These are phyloP conservation scores for Pichia eremophila DNA, from an alignment of 805 yeast genomes.

Conservation along the genomic window DNA sequence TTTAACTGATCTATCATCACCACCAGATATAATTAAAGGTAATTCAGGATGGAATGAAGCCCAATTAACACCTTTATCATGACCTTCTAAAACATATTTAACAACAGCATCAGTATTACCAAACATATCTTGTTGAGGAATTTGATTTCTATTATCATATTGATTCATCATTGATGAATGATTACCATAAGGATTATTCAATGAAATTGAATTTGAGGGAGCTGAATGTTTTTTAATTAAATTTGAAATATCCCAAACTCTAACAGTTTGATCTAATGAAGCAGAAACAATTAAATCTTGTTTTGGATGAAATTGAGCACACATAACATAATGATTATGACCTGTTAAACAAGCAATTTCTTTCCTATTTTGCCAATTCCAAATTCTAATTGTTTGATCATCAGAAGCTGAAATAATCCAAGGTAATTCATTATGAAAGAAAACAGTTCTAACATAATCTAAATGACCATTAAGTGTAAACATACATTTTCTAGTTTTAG, in stretches of 20 bases:
- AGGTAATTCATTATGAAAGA: conserved; percentile 91
- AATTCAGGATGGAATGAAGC: conserved; percentile 95
- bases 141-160: conserved; percentile 46
- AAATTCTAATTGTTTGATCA: conserved; percentile 95
- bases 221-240: conserved; percentile 93
- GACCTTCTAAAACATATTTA: conserved; percentile 94
- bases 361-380: conserved; percentile 99
- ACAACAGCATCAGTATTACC: conserved; percentile 92
- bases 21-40: conserved; percentile 90
- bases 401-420: conserved; percentile 96
- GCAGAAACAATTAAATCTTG: conserved; percentile 94
- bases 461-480: conserved; percentile 89
- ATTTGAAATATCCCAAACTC: conserved; percentile 98
- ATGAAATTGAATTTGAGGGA: conserved; percentile 18
- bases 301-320: conserved; percentile 93
- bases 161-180: conserved; percentile 18
- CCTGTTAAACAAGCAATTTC: conserved; percentile 97
- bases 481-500: conserved; percentile 81
- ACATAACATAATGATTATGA: conserved; percentile 96
- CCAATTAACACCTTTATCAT: conserved; percentile 98
- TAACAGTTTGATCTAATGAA: conserved; percentile 94
- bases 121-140: conserved; percentile 84
- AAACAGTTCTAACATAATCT: conserved; percentile 91
- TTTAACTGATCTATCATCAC: conserved; percentile 92
- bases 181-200: conserved; percentile 14